phyloP scores from a whole-genome alignment of 148 eudicot species.

The Euryodendron excelsum region DNA sequence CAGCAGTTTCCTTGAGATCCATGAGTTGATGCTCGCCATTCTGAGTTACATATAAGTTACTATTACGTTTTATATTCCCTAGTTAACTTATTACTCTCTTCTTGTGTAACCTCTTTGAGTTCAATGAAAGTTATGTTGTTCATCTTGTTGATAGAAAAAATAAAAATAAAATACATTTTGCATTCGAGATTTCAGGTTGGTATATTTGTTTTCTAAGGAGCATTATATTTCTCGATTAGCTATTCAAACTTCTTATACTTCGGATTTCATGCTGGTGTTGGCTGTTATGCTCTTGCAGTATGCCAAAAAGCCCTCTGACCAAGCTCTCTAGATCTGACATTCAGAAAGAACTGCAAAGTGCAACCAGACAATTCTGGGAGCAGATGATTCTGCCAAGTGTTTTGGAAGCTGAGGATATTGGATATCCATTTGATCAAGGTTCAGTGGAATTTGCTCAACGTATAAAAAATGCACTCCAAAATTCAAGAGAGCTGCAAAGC shows the following conservation, averaged over 20 bases:
- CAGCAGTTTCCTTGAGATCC: background rate
- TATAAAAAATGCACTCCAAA: slow-evolving; percentile 50
- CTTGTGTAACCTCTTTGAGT: background rate
- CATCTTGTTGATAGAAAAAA: background rate
- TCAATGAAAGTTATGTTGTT: background rate
- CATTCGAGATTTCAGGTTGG: background rate
- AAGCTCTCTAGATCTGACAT: slow-evolving; percentile 54
- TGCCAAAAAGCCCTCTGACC: slow-evolving; percentile 33
- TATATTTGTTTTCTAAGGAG: background rate
- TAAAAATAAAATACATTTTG: background rate
- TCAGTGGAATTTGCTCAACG: slow-evolving; percentile 47
- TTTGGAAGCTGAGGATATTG: slow-evolving; percentile 53
- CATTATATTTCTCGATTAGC: background rate
- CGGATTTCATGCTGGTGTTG: background rate
- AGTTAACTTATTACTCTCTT: background rate
- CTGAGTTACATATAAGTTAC: background rate
- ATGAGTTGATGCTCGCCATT: background rate
- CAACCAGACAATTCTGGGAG: slow-evolving; percentile 62
- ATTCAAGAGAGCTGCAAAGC: slow-evolving; percentile 65
- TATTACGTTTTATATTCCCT: background rate
- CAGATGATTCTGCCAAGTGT: slow-evolving; percentile 64
- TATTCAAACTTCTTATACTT: background rate
- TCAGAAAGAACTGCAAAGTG: slow-evolving; percentile 65
- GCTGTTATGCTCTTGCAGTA: slow-evolving; percentile 43
- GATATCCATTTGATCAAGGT: slow-evolving; percentile 44